Base-by-base conservation (phyloP, 371 early-diverging fungal genomes). In the Entomophthora muscae region DNA sequence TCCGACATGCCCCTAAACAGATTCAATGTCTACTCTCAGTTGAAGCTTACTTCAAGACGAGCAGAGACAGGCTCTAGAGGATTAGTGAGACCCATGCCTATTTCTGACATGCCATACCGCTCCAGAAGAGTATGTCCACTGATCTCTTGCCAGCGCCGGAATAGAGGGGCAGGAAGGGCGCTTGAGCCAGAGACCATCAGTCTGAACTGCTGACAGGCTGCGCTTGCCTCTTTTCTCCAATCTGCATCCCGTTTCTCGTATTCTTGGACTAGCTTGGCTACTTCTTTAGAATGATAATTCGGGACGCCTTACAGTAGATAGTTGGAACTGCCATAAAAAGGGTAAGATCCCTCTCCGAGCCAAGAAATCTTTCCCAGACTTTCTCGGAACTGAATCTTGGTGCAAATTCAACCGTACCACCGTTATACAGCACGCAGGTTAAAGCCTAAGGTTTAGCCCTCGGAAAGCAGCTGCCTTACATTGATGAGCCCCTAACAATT, bases 301-400 rank as follows among this genome's bases (percentile, higher is more conserved):
- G 3, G 31, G 29, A 23, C 1, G 21, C 61, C 62, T 61, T 76
- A 74, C 80, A 65, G 72, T 91, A 91, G 28, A 91, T 86, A 2
- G 91, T 89, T 0, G 93, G 93, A 1, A 93, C 93, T 3, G 85
- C 86, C 91, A 90, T 91, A 64, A 91, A 83, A 1, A 89, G 66
- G 0, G 87, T 80, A n/a, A 82, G 67, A 63, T 77, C 69, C 51
- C 60, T 68, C 24, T 68, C 28, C n/a, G 67, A 70, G 23, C 72
- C 71, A 21, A 75, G 66, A 69, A 81, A 75, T 10, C 83, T 72
- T 42, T 71, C 29, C 88, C 88, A 90, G 0, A 87, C 83, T 5
- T 68, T 58, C 0, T 64, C 69, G 0, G 81, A 75, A 67, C 83
- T 77, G 65, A 89, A 88, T 57, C 80, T 79, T 22, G 76, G 74